Evolutionary conservation across 2,329 filamentous ascomycete genomes (phyloP).

Genomic region (Macrophomina phaseolina): DNA sequence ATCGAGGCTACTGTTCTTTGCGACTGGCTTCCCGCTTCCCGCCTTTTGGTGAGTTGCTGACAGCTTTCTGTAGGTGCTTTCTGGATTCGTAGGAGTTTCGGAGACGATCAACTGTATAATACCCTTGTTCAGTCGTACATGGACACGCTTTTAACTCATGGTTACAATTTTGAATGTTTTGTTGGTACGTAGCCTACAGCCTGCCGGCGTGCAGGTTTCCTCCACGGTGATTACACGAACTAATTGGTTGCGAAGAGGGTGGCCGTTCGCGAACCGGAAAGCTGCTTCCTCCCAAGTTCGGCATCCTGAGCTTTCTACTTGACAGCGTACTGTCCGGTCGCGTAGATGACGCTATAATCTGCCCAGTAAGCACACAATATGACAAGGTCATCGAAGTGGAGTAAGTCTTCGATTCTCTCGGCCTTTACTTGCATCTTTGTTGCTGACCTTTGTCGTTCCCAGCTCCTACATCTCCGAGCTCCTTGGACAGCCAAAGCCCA

Average conservation of each 20-base stretch:
- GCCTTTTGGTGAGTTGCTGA: neutral
- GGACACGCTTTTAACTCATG: constrained; percentile 86
- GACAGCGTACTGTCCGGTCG: constrained; percentile 88
- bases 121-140: constrained; percentile 97
- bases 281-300: constrained; percentile 91
- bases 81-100: constrained; percentile 93
- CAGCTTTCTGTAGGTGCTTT: constrained; percentile 70
- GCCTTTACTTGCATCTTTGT: neutral
- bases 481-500: constrained; percentile 90
- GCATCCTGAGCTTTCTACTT: constrained; percentile 88
- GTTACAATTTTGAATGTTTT: constrained; percentile 96
- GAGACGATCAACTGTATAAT: constrained; percentile 86
- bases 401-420: constrained; percentile 38
- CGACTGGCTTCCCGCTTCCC: too few species aligned
- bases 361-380: constrained; percentile 95
- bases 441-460: neutral
- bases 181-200: constrained; percentile 54
- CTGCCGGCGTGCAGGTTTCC: too few species aligned
- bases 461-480: constrained; percentile 91
- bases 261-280: constrained; percentile 93
- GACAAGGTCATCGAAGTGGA: constrained; percentile 99
- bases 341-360: constrained; percentile 89
- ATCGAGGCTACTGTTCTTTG: too few species aligned
- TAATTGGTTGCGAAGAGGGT: constrained; percentile 64
- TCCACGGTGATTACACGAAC: too few species aligned